Evolutionary conservation across 2,329 filamentous ascomycete genomes (phyloP).

Genomic region (Cadophora malorum): DNA sequence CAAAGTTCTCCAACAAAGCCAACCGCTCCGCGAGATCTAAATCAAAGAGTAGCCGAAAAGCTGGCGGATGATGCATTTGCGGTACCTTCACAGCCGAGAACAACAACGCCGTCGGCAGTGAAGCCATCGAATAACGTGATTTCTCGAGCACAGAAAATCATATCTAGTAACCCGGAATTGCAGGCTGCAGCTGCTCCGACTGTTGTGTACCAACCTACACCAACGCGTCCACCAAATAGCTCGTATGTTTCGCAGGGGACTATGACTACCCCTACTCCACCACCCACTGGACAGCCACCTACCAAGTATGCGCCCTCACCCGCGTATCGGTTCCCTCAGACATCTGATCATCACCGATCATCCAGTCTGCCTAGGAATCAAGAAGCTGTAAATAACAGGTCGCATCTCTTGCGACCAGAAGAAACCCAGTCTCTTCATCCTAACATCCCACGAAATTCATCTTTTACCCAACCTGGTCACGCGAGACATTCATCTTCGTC

Average conservation of each 20-base stretch:
- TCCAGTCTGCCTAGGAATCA: slow-evolving; percentile 52
- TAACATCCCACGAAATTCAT: slow-evolving; percentile 38
- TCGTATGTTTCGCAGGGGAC: slow-evolving; percentile 73
- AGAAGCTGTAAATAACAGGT: slow-evolving; percentile 30
- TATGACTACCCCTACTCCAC: slow-evolving; percentile 71
- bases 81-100: slow-evolving; percentile 29
- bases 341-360: slow-evolving; percentile 55
- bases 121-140: slow-evolving; percentile 49
- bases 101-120: slow-evolving; percentile 26
- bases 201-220: slow-evolving; percentile 43
- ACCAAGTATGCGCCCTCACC: slow-evolving; percentile 38
- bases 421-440: slow-evolving; percentile 35
- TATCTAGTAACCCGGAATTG: slow-evolving; percentile 66
- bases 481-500: slow-evolving; percentile 56
- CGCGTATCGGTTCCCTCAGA: slow-evolving; percentile 39
- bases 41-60: slow-evolving; percentile 73
- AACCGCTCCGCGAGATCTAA: slow-evolving; percentile 60
- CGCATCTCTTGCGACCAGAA: slow-evolving; percentile 35
- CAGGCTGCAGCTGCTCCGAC: slow-evolving; percentile 54
- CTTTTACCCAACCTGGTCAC: slow-evolving; percentile 48
- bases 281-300: slow-evolving; percentile 40
- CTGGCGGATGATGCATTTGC: slow-evolving; percentile 87
- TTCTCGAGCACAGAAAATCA: slow-evolving; percentile 68
- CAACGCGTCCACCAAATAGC: slow-evolving; percentile 50
- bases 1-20: slow-evolving; percentile 55